Evolutionary conservation across 202 grass and related monocot genomes (phyloP).

Genomic region (Bolboschoenoplectus hybrid): DNA sequence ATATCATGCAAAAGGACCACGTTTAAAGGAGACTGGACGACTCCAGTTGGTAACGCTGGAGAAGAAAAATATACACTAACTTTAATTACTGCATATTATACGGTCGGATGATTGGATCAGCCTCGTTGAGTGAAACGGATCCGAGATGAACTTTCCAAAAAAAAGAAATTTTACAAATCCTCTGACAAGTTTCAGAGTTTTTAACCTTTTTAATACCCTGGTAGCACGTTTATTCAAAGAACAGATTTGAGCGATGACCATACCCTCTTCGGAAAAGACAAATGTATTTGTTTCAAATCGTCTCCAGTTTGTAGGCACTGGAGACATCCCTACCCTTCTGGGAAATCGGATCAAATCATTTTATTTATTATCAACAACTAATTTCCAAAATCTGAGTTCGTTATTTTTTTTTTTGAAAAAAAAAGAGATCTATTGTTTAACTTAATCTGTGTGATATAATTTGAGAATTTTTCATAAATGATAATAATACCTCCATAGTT

Average conservation of each 20-base stretch:
- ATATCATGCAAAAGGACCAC: background rate
- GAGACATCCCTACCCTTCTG: background rate
- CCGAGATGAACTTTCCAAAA: constrained; percentile 2
- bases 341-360: background rate
- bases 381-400: background rate
- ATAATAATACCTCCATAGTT: constrained; percentile 58
- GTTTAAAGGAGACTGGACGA: background rate
- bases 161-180: background rate
- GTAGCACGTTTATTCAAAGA: constrained; percentile 25
- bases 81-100: background rate
- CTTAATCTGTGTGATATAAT: background rate
- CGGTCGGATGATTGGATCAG: background rate
- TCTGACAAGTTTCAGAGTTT: constrained; percentile 30
- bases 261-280: constrained; percentile 24
- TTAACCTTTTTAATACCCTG: background rate
- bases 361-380: background rate
- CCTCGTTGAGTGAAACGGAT: background rate
- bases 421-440: background rate
- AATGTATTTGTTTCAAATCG: background rate
- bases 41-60: too few species aligned
- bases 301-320: background rate
- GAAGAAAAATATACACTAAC: background rate
- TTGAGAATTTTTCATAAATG: constrained; percentile 4
- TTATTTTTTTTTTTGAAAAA: background rate
- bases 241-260: constrained; percentile 1